Conservation (phyloP, 192 early-diverging fungal genomes). For the Coemansia sp. region DNA sequence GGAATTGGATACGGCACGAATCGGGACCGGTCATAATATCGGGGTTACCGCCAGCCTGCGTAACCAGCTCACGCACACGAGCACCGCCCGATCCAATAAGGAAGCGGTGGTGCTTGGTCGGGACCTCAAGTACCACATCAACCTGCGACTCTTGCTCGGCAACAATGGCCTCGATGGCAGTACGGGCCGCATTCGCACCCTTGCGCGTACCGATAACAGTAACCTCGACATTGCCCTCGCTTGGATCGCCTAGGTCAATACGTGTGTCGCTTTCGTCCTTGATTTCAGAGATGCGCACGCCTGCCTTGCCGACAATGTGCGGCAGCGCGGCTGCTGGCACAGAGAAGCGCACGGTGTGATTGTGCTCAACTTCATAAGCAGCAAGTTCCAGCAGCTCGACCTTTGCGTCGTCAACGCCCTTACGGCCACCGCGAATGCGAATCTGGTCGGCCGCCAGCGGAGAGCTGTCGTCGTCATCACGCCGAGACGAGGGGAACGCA, state of each 20-base stretch:
- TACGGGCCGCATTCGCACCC: slow-evolving; percentile 58
- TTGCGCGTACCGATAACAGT: slow-evolving; percentile 57
- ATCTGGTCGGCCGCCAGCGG: slow-evolving; percentile 63
- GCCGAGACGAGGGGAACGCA: slow-evolving; percentile 62
- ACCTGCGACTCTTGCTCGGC: slow-evolving; percentile 61
- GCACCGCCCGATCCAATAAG: slow-evolving; percentile 67
- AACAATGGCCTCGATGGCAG: slow-evolving; percentile 60
- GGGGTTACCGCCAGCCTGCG: slow-evolving; percentile 58
- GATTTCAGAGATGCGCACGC: slow-evolving; percentile 72
- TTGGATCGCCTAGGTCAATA: slow-evolving; percentile 64
- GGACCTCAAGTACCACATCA: slow-evolving; percentile 54
- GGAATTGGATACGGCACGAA: slow-evolving; percentile 65
- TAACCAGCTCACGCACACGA: slow-evolving; percentile 64
- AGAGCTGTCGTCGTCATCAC: slow-evolving; percentile 56
- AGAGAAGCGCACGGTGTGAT: slow-evolving; percentile 61
- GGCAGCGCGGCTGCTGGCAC: slow-evolving; percentile 68
- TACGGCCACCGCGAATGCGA: slow-evolving; percentile 79
- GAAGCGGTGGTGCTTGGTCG: slow-evolving; percentile 60
- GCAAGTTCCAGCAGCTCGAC: slow-evolving; percentile 78
- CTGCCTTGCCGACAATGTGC: slow-evolving; percentile 75
- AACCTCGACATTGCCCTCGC: slow-evolving; percentile 43
- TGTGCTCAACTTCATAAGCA: slow-evolving; percentile 80
- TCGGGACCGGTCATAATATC: slow-evolving; percentile 54
- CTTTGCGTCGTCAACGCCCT: slow-evolving; percentile 76
- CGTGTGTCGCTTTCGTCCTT: slow-evolving; percentile 69